phyloP scores from a whole-genome alignment of 352 stramenopile species.

The Globisporangium canariense region DNA sequence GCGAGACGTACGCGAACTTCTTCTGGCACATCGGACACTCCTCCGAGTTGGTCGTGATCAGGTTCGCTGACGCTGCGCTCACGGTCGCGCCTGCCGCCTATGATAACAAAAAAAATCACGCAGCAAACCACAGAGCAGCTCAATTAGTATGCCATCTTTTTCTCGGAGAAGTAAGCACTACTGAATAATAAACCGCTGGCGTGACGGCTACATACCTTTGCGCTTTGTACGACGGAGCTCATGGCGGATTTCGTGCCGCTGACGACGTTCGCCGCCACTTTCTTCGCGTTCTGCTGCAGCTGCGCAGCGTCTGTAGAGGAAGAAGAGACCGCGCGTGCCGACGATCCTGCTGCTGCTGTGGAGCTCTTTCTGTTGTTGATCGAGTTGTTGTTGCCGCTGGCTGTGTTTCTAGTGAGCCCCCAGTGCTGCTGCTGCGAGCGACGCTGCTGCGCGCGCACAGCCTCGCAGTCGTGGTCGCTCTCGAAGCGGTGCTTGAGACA shows the following conservation, averaged over 20 bases:
- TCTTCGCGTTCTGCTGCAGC: conserved; percentile 28
- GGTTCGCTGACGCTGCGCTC: conserved; percentile 14
- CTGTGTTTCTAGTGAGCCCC: conserved; percentile 20
- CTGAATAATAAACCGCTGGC: too few species aligned
- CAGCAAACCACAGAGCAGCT: not conserved
- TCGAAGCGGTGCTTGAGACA: conserved; percentile 80
- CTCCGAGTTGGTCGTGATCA: conserved; percentile 43
- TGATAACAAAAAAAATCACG: not conserved
- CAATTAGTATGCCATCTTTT: not conserved
- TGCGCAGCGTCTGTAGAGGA: conserved; percentile 8
- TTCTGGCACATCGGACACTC: conserved; percentile 72
- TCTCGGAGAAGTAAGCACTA: not conserved
- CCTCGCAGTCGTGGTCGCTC: conserved; percentile 61
- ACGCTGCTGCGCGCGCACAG: conserved; percentile 27
- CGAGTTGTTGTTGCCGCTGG: conserved; percentile 1
- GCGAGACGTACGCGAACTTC: conserved; percentile 66
- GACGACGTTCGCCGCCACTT: conserved; percentile 29
- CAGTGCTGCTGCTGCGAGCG: conserved; percentile 46
- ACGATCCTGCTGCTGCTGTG: conserved; percentile 3
- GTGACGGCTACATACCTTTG: conserved; percentile 23
- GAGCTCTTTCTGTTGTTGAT: conserved; percentile 14
- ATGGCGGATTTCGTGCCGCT: conserved; percentile 42
- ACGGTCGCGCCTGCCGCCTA: conserved; percentile 13
- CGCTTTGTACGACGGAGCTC: conserved; percentile 42
- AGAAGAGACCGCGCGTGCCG: not conserved